phyloP scores from a whole-genome alignment of 2,329 filamentous ascomycete species.

The Paecilomyces variotii region DNA sequence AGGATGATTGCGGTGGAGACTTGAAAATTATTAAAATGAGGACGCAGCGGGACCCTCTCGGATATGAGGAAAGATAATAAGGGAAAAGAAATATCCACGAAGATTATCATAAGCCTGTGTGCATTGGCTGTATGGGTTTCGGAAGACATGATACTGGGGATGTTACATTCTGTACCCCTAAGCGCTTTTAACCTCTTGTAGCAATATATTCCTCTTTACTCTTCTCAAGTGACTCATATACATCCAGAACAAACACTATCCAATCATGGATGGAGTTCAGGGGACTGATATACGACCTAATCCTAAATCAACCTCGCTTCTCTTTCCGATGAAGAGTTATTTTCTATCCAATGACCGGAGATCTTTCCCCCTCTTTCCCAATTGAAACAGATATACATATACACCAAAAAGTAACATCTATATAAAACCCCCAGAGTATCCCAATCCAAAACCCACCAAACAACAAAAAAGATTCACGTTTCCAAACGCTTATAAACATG shows the following conservation, averaged over 20 bases:
- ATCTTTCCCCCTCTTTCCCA: background rate
- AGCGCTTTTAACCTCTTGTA: background rate
- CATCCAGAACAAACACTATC: no score
- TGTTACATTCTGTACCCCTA: background rate
- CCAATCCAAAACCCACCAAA: background rate
- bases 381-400: background rate
- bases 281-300: no score
- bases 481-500: conserved; percentile 60
- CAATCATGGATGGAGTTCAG: no score
- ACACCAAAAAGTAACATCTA: background rate
- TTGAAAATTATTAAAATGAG: background rate
- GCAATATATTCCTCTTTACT: conserved; percentile 1
- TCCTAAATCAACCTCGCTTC: no score
- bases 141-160: background rate
- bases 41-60: background rate
- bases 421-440: background rate
- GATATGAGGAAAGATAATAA: background rate
- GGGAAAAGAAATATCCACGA: conserved; percentile 3
- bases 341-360: background rate
- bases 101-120: background rate
- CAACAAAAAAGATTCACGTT: background rate
- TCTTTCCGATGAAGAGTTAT: background rate
- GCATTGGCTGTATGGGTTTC: background rate
- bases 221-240: background rate
- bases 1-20: background rate